Evolutionary conservation across 2,329 filamentous ascomycete species (phyloP).

Genomic region (Anisogramma anomala): DNA sequence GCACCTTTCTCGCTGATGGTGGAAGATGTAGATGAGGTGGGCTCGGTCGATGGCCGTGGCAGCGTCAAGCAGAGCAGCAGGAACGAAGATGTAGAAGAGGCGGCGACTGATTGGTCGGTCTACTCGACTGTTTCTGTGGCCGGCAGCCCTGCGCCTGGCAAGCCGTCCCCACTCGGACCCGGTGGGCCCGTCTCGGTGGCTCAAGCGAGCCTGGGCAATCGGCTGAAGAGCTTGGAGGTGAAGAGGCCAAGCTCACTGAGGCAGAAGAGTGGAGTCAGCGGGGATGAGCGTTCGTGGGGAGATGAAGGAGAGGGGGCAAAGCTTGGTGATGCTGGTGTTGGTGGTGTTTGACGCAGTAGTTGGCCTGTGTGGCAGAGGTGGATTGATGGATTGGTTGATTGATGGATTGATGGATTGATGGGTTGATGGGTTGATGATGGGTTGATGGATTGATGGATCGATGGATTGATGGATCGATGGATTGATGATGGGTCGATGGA

Average conservation of each 20-base stretch:
- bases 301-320: background rate
- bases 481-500: no score
- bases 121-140: slow-evolving; percentile 5
- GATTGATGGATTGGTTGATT: no score
- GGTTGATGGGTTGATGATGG: no score
- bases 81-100: slow-evolving; percentile 24
- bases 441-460: no score
- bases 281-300: background rate
- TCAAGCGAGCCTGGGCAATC: slow-evolving; percentile 37
- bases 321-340: no score
- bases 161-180: slow-evolving; percentile 19
- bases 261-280: no score
- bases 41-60: background rate
- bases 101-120: slow-evolving; percentile 25
- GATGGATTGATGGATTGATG: no score
- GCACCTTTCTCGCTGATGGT: slow-evolving; percentile 15
- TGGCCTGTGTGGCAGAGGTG: no score
- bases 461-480: no score
- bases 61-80: slow-evolving; percentile 13
- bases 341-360: no score
- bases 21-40: slow-evolving; percentile 18
- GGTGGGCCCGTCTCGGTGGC: slow-evolving; percentile 27
- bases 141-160: slow-evolving; percentile 2
- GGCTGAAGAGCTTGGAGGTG: slow-evolving; percentile 28
- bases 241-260: no score